Evolutionary conservation across 1,139 yeast genomes (phyloP).

Genomic region (Candida pseudocylindracea): DNA sequence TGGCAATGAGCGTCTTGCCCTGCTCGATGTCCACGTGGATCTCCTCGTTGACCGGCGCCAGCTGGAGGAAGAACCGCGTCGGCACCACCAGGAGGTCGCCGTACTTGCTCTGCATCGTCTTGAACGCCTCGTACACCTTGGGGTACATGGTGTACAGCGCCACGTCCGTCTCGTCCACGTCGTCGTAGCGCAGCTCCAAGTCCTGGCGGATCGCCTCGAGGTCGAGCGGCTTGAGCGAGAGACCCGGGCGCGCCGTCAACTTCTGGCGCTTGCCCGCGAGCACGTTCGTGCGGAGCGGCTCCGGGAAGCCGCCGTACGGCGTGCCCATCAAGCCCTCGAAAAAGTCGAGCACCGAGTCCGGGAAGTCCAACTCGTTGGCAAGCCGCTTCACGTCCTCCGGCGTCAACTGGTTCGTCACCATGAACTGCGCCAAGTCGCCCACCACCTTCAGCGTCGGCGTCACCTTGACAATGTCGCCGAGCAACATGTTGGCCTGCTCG

Average conservation of each 20-base stretch:
- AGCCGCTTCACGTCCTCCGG: conserved; percentile 71
- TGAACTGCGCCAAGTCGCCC: conserved; percentile 96
- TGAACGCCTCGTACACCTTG: conserved; percentile 79
- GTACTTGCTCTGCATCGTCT: conserved; percentile 48
- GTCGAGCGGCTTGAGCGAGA: conserved; percentile 66
- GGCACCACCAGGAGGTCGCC: conserved; percentile 92
- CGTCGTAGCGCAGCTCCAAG: conserved; percentile 37
- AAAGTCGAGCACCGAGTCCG: conserved; percentile 92
- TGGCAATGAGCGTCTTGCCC: conserved; percentile 85
- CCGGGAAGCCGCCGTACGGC: conserved; percentile 99
- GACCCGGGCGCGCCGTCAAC: conserved; percentile 78
- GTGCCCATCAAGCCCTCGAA: conserved; percentile 99
- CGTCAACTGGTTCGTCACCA: conserved; percentile 84
- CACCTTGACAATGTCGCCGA: conserved; percentile 94
- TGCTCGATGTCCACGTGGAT: conserved; percentile 75
- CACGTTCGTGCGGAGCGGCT: conserved; percentile 82
- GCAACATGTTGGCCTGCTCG: conserved; percentile 66
- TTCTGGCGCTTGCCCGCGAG: conserved; percentile 73
- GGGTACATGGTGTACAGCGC: conserved; percentile 97
- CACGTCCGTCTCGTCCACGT: conserved; percentile 63
- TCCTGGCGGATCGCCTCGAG: conserved; percentile 50
- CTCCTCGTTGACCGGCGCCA: conserved; percentile 76
- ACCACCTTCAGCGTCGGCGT: conserved; percentile 98
- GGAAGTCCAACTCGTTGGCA: conserved; percentile 89
- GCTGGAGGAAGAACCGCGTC: conserved; percentile 71